Evolutionary conservation across 192 early-diverging fungal species (phyloP), one percentile per base, ranked within the genome.

Genomic region (Backusella australiensis): DNA sequence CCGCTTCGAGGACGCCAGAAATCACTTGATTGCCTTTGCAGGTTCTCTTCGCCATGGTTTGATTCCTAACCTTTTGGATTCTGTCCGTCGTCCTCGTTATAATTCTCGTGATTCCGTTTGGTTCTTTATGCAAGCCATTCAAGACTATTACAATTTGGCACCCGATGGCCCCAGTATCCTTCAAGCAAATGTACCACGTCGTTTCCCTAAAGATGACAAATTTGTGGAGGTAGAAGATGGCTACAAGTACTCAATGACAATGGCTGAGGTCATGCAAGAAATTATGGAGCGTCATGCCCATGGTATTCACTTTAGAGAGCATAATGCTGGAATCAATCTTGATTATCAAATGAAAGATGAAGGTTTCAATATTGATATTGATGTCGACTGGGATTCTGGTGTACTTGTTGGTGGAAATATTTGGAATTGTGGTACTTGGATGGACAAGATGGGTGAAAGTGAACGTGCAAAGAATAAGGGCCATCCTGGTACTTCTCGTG

Each of bases 391-490:
- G 83, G 80, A 82, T 15, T 92, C 87, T 0, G 98, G 97, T 19
- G 89, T 98, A 65, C 85, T 98, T 32, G 77, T 82, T 69, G 97
- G 98, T 68, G 98, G 98, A 34, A 98, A 90, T 79, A 46, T 85
- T 42, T 96, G 85, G 84, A 99, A 99, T 84, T 99, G 97, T 76
- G 97, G 98, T 34, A 99, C 96, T 0, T 99, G 97, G 98, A 99
- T 99, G 96, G 98, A 99, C 85, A 99, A 98, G 83, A 96, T 95
- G 94, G 94, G 94, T 17, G 96, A 98, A 82, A 95, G 93, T 34
- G 92, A 90, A 44, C 97, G 95, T 84, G 97, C 98, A n/a, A 92
- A 93, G 7, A 99, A 89, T 42, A 91, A 92, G 35, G 98, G 98
- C 2, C 77, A 93, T 29, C 98, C 97, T 1, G 96, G 92, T 0